phyloP scores from a whole-genome alignment of 257 asterid species.

The Cruciata laevipes region DNA sequence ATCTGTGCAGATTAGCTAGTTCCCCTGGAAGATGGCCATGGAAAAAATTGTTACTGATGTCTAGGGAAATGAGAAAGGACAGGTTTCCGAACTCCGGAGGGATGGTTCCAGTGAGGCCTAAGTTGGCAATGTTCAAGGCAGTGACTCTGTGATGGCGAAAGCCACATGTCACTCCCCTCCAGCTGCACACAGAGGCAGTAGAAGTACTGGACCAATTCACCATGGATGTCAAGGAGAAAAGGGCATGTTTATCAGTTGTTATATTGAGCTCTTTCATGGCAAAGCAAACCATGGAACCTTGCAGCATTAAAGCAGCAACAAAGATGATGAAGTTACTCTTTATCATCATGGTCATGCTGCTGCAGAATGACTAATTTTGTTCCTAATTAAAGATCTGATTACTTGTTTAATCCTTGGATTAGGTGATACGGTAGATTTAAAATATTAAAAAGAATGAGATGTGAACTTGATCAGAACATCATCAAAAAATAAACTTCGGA shows the following conservation, averaged over 20 bases:
- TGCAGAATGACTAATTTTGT: not conserved
- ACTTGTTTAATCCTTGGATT: not conserved
- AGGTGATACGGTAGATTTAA: no score
- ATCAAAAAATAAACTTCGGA: no score
- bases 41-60: constrained; percentile 18
- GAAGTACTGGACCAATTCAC: constrained; percentile 18
- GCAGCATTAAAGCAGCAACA: constrained; percentile 6
- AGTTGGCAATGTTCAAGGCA: constrained; percentile 16
- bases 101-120: constrained; percentile 22
- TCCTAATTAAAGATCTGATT: not conserved
- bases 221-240: constrained; percentile 26
- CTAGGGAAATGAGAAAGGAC: constrained; percentile 19
- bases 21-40: constrained; percentile 20
- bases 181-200: constrained; percentile 21
- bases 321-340: not conserved
- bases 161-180: constrained; percentile 32
- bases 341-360: constrained; percentile 9
- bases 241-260: constrained; percentile 28
- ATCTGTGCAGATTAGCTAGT: constrained; percentile 9
- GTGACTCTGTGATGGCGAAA: constrained; percentile 17
- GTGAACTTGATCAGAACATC: not conserved
- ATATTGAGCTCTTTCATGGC: constrained; percentile 14
- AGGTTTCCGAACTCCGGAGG: constrained; percentile 25
- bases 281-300: constrained; percentile 6
- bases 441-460: not conserved